Base-by-base conservation (phyloP, 202 grass and related monocot genomes). In the Tripidium arundinaceum region DNA sequence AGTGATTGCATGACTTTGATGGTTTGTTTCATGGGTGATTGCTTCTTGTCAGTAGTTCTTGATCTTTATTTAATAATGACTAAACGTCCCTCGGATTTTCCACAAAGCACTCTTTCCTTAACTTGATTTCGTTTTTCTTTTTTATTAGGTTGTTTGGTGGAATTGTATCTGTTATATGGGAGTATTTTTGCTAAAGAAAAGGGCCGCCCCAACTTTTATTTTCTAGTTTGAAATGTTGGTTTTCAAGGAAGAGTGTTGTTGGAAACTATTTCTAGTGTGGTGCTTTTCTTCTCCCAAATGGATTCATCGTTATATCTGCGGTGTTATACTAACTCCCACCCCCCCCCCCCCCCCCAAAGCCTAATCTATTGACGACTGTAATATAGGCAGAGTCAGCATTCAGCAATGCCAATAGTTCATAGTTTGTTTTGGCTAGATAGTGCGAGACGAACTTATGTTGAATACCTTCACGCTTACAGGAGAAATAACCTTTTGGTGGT, bases 1-100 rank as follows among this genome's bases (percentile, higher is more conserved):
- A 83, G 31, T 62, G 15, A 41, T 85, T 58, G 45, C 8, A 27
- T 72, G 25, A 62, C 49, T 31, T 78, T 62, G 68, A 74, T 74
- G n/a, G 1, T 83, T 54, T 74, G 39, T 45, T 82, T 79, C 15
- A 16, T 33, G 78, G 74, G 33, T 67, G 37, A 1, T 46, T 14
- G 7, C 10, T 2, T 75, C 11, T 63, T 79, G 6, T 33, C 77
- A 34, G 16, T 65, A 52, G 18, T 34, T 88, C 39, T 21, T 57
- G 27, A 37, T 12, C 38, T 84, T 21, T 68, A 39, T 42, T 45
- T 22, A 24, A 22, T 37, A n/a, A 50, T 76, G 64, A 70, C 42
- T 76, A 71, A 7, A 24, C 16, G 67, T 28, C 37, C 39, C 47
- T 66, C 18, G 28, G 65, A 73, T 54, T 77, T 85, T 67, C 67